Conservation (phyloP, 1,139 yeast species). For the Scheffersomyces lignicola region DNA sequence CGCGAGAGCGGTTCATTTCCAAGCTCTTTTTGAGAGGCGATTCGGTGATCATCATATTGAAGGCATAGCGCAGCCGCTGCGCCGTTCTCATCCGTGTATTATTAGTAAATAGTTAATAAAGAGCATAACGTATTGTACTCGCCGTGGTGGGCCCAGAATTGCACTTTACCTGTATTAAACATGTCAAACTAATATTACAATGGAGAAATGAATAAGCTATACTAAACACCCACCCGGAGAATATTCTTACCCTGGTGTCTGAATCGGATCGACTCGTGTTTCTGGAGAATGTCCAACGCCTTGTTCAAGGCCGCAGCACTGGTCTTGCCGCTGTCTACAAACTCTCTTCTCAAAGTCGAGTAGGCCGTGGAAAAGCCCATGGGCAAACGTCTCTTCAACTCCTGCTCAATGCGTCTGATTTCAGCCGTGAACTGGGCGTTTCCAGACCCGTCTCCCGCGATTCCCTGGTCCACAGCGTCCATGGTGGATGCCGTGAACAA, state of each 20-base stretch:
- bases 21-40: constrained; percentile 95
- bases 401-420: constrained; percentile 77
- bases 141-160: too few species aligned
- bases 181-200: constrained; percentile 2
- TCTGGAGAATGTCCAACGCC: constrained; percentile 78
- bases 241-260: constrained; percentile 88
- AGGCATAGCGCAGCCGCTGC: too few species aligned
- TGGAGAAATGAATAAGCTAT: constrained; percentile 4
- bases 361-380: constrained; percentile 96
- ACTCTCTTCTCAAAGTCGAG: constrained; percentile 78
- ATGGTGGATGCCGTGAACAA: constrained; percentile 94
- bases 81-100: too few species aligned
- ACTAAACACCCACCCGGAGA: constrained; percentile 71
- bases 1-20: constrained; percentile 82
- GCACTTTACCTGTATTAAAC: too few species aligned
- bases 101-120: too few species aligned
- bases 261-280: constrained; percentile 83
- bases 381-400: constrained; percentile 86
- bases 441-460: constrained; percentile 42
- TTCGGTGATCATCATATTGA: constrained; percentile 82
- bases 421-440: constrained; percentile 63
- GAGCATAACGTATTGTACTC: too few species aligned
- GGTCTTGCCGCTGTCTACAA: constrained; percentile 70
- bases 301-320: constrained; percentile 77
- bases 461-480: constrained; percentile 94